These are phyloP conservation scores for Phaeotremella skinneri DNA, from an alignment of 768 basidiomycete genomes.

Conservation along the genomic window DNA sequence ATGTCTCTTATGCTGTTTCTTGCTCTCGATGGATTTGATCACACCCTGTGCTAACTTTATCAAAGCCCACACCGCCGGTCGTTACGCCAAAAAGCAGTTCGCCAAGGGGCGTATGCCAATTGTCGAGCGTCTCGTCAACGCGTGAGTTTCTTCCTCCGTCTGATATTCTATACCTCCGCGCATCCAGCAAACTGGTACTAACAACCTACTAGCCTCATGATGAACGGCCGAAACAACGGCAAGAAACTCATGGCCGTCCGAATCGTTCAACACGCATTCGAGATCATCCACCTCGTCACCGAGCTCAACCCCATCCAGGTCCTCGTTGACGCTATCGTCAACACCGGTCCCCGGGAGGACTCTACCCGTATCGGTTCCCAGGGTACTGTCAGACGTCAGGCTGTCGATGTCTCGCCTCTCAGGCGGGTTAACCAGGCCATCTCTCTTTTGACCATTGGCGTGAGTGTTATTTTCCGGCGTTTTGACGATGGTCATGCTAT, in stretches of 20 bases:
- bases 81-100: constrained; percentile 99
- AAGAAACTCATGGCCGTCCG: constrained; percentile 98
- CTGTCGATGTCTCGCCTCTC: constrained; percentile 98
- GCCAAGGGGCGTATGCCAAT: constrained; percentile 99
- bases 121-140: constrained; percentile 97
- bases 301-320: constrained; percentile 99
- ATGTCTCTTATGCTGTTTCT: constrained; percentile 7
- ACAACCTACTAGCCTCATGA: constrained; percentile 74
- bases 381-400: constrained; percentile 98
- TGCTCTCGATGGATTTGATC: not conserved
- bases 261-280: constrained; percentile 98
- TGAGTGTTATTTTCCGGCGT: constrained; percentile 55
- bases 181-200: not conserved
- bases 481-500: not conserved
- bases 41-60: not conserved
- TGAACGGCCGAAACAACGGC: constrained; percentile 99
- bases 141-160: constrained; percentile 57
- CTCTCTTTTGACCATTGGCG: constrained; percentile 90
- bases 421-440: constrained; percentile 97
- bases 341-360: constrained; percentile 99
- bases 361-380: constrained; percentile 99
- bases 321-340: constrained; percentile 89
- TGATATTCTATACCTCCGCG: not conserved
- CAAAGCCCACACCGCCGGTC: constrained; percentile 87
- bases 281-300: constrained; percentile 99